Percentiles rank a stretch among this genome's conserved stretches.
These are phyloP conservation scores for Eucalyptus sp. DNA, from an alignment of 345 rosid species.

Conservation along the genomic window DNA sequence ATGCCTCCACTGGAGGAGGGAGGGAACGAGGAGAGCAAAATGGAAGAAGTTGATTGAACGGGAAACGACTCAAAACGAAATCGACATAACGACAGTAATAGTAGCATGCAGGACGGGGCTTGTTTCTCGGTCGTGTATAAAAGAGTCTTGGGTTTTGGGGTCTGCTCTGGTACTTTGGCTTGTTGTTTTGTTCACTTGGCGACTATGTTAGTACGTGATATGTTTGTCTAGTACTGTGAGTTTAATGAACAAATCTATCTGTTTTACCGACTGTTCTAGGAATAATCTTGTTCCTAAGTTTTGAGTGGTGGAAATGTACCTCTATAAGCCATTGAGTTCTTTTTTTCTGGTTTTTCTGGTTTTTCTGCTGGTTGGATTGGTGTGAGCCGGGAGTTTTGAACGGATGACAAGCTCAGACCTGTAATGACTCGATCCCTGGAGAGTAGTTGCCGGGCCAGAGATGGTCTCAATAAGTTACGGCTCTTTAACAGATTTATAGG, in stretches of 20 bases:
- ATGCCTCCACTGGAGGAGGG: conserved; percentile 38
- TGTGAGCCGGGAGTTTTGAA: neutral
- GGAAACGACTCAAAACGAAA: neutral
- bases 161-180: neutral
- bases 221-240: neutral
- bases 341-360: neutral
- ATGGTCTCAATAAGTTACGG: fast-evolving
- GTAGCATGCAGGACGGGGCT: neutral
- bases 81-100: neutral
- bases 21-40: conserved; percentile 41
- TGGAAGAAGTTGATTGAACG: conserved; percentile 42
- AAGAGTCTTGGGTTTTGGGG: neutral
- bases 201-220: neutral
- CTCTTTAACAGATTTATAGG: too few relatives aligned
- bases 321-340: neutral
- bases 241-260: neutral
- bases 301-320: neutral
- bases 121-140: neutral
- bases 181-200: neutral
- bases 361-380: neutral
- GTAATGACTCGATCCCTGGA: fast-evolving
- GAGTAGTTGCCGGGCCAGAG: fast-evolving
- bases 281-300: neutral
- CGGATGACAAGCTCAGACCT: neutral
- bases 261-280: neutral